Percentiles rank a stretch among this genome's conserved stretches.
Conservation (phyloP, 2,329 filamentous ascomycete genomes). For the Penicillium frequentans region DNA sequence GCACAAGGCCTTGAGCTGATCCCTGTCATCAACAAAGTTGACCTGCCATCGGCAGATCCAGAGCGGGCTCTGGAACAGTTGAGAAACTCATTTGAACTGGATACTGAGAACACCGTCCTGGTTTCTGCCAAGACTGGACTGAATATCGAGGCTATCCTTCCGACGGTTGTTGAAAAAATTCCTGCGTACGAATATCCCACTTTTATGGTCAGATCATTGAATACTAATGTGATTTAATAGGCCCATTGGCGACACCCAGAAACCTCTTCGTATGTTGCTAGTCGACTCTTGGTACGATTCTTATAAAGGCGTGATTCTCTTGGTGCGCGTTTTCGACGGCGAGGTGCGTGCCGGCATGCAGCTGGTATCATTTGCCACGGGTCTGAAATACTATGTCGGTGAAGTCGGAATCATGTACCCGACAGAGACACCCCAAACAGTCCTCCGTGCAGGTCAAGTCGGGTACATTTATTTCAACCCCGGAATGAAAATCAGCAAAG, state of each 20-base stretch:
- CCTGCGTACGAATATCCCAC: conserved; percentile 55
- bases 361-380: conserved; percentile 84
- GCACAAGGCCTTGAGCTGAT: conserved; percentile 83
- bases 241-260: conserved; percentile 70
- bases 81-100: conserved; percentile 80
- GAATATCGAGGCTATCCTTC: conserved; percentile 80
- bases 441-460: conserved; percentile 86
- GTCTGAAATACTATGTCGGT: conserved; percentile 85
- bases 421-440: conserved; percentile 74
- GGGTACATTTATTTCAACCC: conserved; percentile 98
- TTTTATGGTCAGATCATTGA: not conserved
- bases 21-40: conserved; percentile 95
- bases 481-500: conserved; percentile 94
- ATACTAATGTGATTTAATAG: conserved; percentile 30
- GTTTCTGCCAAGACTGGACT: conserved; percentile 94
- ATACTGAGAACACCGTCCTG: conserved; percentile 69
- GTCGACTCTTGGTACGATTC: conserved; percentile 99
- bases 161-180: conserved; percentile 80
- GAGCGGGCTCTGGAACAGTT: conserved; percentile 84
- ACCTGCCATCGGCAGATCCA: conserved; percentile 86
- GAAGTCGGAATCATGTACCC: conserved; percentile 98
- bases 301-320: conserved; percentile 87
- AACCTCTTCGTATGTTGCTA: conserved; percentile 78
- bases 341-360: conserved; percentile 78
- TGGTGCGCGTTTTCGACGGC: conserved; percentile 91